These are phyloP conservation scores for Mortierella claussenii DNA, from an alignment of 192 early-diverging fungal species.

Conservation along the genomic window DNA sequence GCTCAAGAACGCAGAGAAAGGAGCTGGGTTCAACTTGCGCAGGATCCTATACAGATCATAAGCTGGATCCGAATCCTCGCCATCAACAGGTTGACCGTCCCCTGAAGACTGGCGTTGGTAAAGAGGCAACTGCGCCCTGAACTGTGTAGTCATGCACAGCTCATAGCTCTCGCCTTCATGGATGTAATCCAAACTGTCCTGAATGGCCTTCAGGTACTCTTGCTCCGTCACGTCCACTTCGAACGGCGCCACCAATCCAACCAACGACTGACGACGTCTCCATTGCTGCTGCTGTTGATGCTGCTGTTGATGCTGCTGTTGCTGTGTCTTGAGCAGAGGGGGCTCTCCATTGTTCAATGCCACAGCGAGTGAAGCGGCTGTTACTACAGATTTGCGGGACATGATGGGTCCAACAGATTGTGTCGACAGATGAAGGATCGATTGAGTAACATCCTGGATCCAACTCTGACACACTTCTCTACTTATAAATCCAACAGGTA, in stretches of 20 bases:
- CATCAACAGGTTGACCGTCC: neutral
- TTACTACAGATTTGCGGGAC: conserved; percentile 6
- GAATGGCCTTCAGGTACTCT: conserved; percentile 68
- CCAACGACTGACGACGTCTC: conserved; percentile 27
- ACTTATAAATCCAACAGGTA: conserved; percentile 14
- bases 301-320: neutral
- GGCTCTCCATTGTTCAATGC: conserved; percentile 34
- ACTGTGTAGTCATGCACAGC: conserved; percentile 90
- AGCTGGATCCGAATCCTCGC: conserved; percentile 29
- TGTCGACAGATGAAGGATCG: conserved; percentile 20
- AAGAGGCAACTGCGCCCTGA: conserved; percentile 57
- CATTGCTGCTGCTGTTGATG: no score
- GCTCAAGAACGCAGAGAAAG: conserved; percentile 82
- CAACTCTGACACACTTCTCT: conserved; percentile 28
- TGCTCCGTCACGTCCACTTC: conserved; percentile 54
- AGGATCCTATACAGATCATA: conserved; percentile 72
- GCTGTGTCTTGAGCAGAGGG: conserved; percentile 3
- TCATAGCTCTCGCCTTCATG: conserved; percentile 94
- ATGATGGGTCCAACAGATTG: no score
- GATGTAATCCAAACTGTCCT: conserved; percentile 70
- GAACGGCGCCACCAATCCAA: conserved; percentile 36
- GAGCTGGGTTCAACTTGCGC: conserved; percentile 84
- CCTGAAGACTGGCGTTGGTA: neutral
- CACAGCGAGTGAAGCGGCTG: neutral
- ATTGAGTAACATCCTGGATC: conserved; percentile 37